phyloP scores from a whole-genome alignment of 805 yeast genomes.

The Ogataea siamensis region DNA sequence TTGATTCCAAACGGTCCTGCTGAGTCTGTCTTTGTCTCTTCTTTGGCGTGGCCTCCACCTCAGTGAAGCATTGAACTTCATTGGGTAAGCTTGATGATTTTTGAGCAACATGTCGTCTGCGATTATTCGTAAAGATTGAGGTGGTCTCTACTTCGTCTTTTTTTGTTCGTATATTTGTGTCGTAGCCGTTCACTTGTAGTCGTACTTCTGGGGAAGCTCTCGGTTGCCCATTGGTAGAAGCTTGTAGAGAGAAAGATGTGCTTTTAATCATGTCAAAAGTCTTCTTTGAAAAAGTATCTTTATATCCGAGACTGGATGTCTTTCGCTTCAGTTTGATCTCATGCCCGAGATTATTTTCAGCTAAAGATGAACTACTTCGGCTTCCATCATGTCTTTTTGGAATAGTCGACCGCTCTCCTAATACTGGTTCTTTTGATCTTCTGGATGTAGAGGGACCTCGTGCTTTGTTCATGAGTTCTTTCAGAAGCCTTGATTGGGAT shows the following conservation, averaged over 20 bases:
- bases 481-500: slow-evolving; percentile 25
- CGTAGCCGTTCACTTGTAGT: no score
- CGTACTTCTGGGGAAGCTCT: no score
- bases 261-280: slow-evolving; percentile 34
- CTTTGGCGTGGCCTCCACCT: slow-evolving; percentile 33
- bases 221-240: no score
- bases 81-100: no score
- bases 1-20: neutral
- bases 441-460: slow-evolving; percentile 30
- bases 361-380: no score
- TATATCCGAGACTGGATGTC: slow-evolving; percentile 23
- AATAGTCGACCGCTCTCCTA: no score
- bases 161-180: no score
- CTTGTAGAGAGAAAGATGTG: slow-evolving; percentile 21
- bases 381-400: no score
- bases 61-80: slow-evolving; percentile 15
- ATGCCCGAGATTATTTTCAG: no score
- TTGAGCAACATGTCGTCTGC: neutral
- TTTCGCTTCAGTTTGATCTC: slow-evolving; percentile 23
- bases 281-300: slow-evolving; percentile 27
- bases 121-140: slow-evolving; percentile 4
- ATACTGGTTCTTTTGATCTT: slow-evolving; percentile 8
- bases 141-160: neutral
- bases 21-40: slow-evolving; percentile 13
- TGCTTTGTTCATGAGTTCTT: slow-evolving; percentile 28